A percentile compares a stretch with the other conserved stretches of the same genome.
Conservation (phyloP, 2,329 filamentous ascomycete genomes). For the Colletotrichum paranaense region DNA sequence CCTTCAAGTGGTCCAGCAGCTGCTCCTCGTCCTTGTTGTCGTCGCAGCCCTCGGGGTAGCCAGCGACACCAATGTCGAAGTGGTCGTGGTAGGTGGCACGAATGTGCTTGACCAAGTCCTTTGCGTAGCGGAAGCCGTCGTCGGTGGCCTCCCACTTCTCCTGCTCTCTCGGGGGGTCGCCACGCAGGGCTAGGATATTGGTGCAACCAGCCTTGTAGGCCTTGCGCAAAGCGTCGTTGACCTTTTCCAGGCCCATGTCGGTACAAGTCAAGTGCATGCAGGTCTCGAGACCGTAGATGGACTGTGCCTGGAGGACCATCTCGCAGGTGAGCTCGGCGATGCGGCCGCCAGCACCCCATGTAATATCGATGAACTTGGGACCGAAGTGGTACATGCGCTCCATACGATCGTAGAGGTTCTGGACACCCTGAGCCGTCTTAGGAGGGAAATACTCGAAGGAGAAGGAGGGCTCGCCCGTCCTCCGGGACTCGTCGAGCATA, state of each 20-base stretch:
- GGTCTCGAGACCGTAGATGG: conserved; percentile 94
- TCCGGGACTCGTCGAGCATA: conserved; percentile 86
- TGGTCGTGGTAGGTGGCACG: conserved; percentile 75
- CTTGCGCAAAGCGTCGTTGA: conserved; percentile 86
- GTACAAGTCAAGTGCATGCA: conserved; percentile 99
- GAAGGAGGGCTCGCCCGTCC: conserved; percentile 85
- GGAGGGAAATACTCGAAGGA: conserved; percentile 99
- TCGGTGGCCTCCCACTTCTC: conserved; percentile 93
- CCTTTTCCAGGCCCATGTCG: conserved; percentile 93
- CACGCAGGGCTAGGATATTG: conserved; percentile 93
- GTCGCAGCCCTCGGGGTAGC: conserved; percentile 95
- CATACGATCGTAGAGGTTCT: conserved; percentile 99
- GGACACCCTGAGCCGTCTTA: conserved; percentile 96
- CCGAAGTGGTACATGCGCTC: conserved; percentile 97
- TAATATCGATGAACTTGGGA: conserved; percentile 97
- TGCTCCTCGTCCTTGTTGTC: conserved; percentile 89
- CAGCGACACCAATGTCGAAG: conserved; percentile 97
- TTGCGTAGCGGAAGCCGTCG: conserved; percentile 90
- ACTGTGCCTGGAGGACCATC: conserved; percentile 96
- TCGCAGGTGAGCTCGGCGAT: conserved; percentile 94
- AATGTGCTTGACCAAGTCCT: conserved; percentile 89
- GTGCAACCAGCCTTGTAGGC: conserved; percentile 97
- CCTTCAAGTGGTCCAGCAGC: conserved; percentile 88
- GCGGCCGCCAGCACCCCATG: conserved; percentile 95
- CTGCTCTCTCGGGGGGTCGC: conserved; percentile 92